Percentiles rank a stretch among this genome's conserved stretches.
Evolutionary conservation across 345 rosid species (phyloP).

Genomic region (Eucalyptus curtisii): DNA sequence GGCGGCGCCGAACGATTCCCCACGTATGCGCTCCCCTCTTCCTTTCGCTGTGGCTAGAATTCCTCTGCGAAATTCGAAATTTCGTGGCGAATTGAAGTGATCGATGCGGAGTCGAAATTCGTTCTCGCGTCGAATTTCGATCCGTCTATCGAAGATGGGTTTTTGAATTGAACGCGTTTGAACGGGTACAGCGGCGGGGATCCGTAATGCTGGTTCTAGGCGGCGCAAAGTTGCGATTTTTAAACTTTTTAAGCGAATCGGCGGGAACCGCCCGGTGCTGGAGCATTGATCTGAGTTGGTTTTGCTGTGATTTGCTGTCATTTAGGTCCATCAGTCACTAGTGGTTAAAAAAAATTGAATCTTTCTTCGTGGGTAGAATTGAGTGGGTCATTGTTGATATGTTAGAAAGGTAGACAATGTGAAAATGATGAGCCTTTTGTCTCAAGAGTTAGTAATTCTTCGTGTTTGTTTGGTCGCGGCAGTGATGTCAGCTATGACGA

Average conservation of each 20-base stretch:
- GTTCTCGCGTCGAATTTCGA: background rate
- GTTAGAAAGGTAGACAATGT: background rate
- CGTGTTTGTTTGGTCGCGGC: background rate
- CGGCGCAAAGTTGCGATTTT: background rate
- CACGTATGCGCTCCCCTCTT: slow-evolving; percentile 19
- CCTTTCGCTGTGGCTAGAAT: background rate
- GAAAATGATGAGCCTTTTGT: background rate
- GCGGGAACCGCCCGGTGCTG: background rate
- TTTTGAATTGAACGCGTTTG: background rate
- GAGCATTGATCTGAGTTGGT: background rate
- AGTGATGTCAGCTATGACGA: slow-evolving; percentile 75
- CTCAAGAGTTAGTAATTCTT: background rate
- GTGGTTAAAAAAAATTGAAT: background rate
- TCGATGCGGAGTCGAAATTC: background rate
- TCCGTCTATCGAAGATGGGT: background rate
- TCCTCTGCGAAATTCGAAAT: background rate
- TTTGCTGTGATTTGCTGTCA: background rate
- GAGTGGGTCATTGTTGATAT: background rate
- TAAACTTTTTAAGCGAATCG: background rate
- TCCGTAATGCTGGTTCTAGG: background rate
- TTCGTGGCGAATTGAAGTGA: background rate
- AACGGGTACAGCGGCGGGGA: background rate
- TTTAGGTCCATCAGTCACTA: background rate
- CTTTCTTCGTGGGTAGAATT: background rate
- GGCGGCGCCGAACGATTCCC: slow-evolving; percentile 76